These are phyloP conservation scores for Sistotremastrum suecicum DNA, from an alignment of 768 basidiomycete species.

Conservation along the genomic window DNA sequence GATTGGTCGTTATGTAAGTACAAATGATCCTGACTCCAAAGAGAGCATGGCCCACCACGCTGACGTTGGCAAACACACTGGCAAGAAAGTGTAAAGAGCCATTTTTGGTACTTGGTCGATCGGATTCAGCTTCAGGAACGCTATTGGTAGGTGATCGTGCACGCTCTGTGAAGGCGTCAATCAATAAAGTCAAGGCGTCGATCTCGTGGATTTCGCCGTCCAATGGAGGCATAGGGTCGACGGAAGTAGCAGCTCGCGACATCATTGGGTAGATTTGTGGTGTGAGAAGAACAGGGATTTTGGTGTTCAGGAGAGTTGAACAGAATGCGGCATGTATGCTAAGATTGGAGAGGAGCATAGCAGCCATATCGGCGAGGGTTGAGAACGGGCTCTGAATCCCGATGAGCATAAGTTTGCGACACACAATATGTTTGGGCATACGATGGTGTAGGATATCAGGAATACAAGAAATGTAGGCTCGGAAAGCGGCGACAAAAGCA, in stretches of 20 bases:
- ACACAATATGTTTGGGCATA: slow-evolving; percentile 25
- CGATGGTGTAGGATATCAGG: slow-evolving; percentile 80
- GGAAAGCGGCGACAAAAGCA: slow-evolving; percentile 49
- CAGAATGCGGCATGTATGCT: slow-evolving; percentile 63
- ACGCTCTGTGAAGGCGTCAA: slow-evolving; percentile 81
- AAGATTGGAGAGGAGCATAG: slow-evolving; percentile 96
- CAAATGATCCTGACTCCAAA: background rate
- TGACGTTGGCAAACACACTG: slow-evolving; percentile 88
- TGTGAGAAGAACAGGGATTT: slow-evolving; percentile 46
- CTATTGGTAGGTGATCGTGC: slow-evolving; percentile 22
- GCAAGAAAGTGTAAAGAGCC: slow-evolving; percentile 83
- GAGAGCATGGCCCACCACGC: slow-evolving; percentile 37
- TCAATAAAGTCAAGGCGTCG: slow-evolving; percentile 61
- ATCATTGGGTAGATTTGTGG: slow-evolving; percentile 53
- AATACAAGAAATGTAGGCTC: slow-evolving; percentile 67
- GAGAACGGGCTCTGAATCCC: slow-evolving; percentile 70
- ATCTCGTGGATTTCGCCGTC: slow-evolving; percentile 35
- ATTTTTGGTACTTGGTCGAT: slow-evolving; percentile 34
- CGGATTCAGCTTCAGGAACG: slow-evolving; percentile 24
- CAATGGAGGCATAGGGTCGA: slow-evolving; percentile 61
- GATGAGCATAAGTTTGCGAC: slow-evolving; percentile 5
- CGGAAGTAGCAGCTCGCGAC: slow-evolving; percentile 69
- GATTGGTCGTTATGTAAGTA: background rate
- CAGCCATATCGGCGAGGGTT: slow-evolving; percentile 82
- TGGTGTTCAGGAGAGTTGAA: slow-evolving; percentile 44